Conservation (phyloP, 768 basidiomycete species). For the Mycena metata region DNA sequence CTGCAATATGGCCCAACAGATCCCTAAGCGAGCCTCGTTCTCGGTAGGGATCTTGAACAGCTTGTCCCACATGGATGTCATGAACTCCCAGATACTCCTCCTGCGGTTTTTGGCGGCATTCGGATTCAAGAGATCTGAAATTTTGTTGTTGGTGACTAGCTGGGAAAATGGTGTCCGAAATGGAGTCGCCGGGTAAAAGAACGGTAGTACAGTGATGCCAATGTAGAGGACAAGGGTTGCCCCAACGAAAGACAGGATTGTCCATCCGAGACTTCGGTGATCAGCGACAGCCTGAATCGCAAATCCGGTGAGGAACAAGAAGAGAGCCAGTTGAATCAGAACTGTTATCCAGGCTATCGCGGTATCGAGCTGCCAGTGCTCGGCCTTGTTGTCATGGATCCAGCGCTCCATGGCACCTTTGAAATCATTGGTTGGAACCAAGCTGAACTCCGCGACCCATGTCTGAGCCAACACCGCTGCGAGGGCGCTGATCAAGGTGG, state of each 20-base stretch:
- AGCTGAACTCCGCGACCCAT: constrained; percentile 19
- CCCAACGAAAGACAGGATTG: constrained; percentile 19
- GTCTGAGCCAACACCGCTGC: constrained; percentile 23
- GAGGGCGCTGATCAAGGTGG: constrained; percentile 24
- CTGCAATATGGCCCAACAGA: constrained; percentile 6
- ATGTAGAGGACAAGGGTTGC: constrained; percentile 10
- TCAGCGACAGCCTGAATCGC: constrained; percentile 14
- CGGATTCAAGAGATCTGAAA: background rate
- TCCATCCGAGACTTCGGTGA: constrained; percentile 12
- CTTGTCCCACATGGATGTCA: background rate
- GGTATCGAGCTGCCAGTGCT: constrained; percentile 6
- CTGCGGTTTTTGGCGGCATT: background rate
- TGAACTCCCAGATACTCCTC: background rate
- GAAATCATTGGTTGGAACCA: constrained; percentile 16
- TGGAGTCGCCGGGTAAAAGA: constrained; percentile 9
- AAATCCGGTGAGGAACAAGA: constrained; percentile 12
- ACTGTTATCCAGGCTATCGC: constrained; percentile 16
- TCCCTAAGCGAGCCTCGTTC: background rate
- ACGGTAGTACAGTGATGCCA: constrained; percentile 15
- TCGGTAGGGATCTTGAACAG: background rate
- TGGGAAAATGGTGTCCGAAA: constrained; percentile 20
- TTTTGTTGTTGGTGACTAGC: background rate
- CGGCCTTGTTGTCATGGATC: constrained; percentile 19
- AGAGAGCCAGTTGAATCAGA: constrained; percentile 14
- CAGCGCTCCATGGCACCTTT: constrained; percentile 18